A percentile compares a stretch with the other conserved stretches of the same genome.
Conservation (phyloP, 345 rosid genomes). For the Nephelium lappaceum region DNA sequence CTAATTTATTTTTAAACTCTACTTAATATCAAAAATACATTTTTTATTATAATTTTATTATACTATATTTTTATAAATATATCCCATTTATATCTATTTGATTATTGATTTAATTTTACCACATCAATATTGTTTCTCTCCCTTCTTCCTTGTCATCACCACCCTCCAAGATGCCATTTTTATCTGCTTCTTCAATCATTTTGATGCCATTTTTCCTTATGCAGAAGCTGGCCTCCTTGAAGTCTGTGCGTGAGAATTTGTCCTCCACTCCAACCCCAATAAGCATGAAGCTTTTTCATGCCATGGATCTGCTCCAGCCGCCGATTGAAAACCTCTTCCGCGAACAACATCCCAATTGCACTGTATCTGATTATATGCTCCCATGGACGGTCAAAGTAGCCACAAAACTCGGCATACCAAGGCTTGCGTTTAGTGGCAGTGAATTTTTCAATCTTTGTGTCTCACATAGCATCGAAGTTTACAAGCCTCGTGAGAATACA, state of each 20-base stretch:
- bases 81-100: too few relatives aligned
- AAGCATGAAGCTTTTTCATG: slow-evolving; percentile 16
- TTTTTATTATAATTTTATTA: too few relatives aligned
- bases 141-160: too few relatives aligned
- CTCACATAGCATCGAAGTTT: slow-evolving; percentile 21
- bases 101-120: too few relatives aligned
- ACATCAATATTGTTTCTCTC: too few relatives aligned
- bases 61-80: too few relatives aligned
- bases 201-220: slow-evolving; percentile 35
- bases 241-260: slow-evolving; percentile 35
- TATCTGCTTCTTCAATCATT: too few relatives aligned
- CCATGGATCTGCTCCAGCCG: slow-evolving; percentile 21
- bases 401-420: slow-evolving; percentile 29
- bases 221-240: slow-evolving; percentile 32
- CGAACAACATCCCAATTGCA: slow-evolving; percentile 29
- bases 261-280: slow-evolving; percentile 25
- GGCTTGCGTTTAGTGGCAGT: slow-evolving; percentile 24
- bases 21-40: too few relatives aligned
- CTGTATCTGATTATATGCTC: slow-evolving; percentile 33
- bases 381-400: slow-evolving; percentile 29
- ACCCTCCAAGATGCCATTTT: too few relatives aligned
- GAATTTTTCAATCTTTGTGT: slow-evolving; percentile 22
- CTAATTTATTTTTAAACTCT: too few relatives aligned
- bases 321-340: slow-evolving; percentile 14
- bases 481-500: slow-evolving; percentile 24